phyloP scores from a whole-genome alignment of 2,329 filamentous ascomycete species.

The Xylaria sp. region DNA sequence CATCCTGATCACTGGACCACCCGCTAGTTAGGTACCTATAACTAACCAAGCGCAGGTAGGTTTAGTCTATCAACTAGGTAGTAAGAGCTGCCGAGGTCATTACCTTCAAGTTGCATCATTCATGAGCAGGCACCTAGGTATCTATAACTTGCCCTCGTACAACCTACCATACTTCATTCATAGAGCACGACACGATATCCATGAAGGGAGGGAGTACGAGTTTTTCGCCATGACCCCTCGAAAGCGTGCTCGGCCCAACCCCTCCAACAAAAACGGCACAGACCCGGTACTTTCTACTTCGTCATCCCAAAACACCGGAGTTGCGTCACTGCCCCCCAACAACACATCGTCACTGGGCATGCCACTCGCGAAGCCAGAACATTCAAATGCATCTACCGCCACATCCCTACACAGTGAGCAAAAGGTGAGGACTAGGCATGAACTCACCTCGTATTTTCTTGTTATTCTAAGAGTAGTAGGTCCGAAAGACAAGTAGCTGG shows the following conservation, averaged over 20 bases:
- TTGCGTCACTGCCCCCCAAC: conserved; percentile 44
- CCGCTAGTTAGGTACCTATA: neutral
- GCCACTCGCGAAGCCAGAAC: conserved; percentile 39
- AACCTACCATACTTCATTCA: conserved; percentile 3
- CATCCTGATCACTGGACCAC: neutral
- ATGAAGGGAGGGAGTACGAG: conserved; percentile 25
- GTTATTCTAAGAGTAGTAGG: conserved; percentile 50
- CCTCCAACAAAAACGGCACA: conserved; percentile 44
- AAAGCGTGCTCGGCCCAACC: conserved; percentile 56
- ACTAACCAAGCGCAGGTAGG: neutral
- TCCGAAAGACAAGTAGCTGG: conserved; percentile 68
- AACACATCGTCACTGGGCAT: conserved; percentile 38
- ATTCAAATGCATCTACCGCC: conserved; percentile 37
- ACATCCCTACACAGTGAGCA: conserved; percentile 35
- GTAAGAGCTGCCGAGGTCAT: conserved; percentile 6
- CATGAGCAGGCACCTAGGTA: conserved; percentile 11
- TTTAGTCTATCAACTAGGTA: neutral
- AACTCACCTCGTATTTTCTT: conserved; percentile 6
- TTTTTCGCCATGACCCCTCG: conserved; percentile 53
- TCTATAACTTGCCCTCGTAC: conserved; percentile 10
- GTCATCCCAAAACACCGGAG: conserved; percentile 37
- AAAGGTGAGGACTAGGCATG: conserved; percentile 38
- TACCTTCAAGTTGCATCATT: conserved; percentile 14
- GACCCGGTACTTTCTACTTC: conserved; percentile 38
- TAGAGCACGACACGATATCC: conserved; percentile 11